Evolutionary conservation across 805 yeast species (phyloP).

Genomic region (Candida taoyuanica): DNA sequence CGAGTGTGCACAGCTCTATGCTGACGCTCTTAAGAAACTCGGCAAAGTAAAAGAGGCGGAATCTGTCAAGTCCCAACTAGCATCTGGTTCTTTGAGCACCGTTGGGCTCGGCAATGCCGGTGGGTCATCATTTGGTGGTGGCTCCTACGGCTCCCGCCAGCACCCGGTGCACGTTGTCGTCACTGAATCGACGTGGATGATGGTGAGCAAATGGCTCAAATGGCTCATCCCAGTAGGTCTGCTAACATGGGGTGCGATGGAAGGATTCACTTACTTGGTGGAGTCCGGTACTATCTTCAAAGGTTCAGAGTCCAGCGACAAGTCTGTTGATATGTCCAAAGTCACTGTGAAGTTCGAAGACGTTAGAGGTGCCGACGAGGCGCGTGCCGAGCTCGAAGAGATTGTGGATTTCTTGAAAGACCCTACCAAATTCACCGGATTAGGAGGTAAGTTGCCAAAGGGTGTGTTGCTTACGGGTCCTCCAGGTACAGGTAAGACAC

Average conservation of each 20-base stretch:
- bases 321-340: constrained; percentile 76
- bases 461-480: constrained; percentile 97
- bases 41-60: constrained; percentile 81
- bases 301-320: constrained; percentile 65
- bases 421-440: constrained; percentile 91
- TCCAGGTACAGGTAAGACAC: constrained; percentile 98
- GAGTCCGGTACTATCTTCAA: constrained; percentile 83
- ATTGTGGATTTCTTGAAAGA: constrained; percentile 96
- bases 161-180: constrained; percentile 95
- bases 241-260: constrained; percentile 74
- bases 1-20: constrained; percentile 74
- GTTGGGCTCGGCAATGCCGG: constrained; percentile 11
- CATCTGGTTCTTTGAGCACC: constrained; percentile 26
- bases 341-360: constrained; percentile 87
- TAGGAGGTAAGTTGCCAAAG: constrained; percentile 96
- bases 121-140: constrained; percentile 15
- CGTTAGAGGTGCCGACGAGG: constrained; percentile 98
- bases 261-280: constrained; percentile 69
- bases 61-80: constrained; percentile 39
- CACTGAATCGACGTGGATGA: constrained; percentile 74
- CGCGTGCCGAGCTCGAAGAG: constrained; percentile 94
- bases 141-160: constrained; percentile 50
- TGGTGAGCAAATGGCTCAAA: constrained; percentile 81
- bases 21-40: constrained; percentile 71
- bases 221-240: constrained; percentile 83